A percentile compares a stretch with the other conserved stretches of the same genome.
Conservation (phyloP, 2,329 filamentous ascomycete genomes). For the Alternaria ethzedia region DNA sequence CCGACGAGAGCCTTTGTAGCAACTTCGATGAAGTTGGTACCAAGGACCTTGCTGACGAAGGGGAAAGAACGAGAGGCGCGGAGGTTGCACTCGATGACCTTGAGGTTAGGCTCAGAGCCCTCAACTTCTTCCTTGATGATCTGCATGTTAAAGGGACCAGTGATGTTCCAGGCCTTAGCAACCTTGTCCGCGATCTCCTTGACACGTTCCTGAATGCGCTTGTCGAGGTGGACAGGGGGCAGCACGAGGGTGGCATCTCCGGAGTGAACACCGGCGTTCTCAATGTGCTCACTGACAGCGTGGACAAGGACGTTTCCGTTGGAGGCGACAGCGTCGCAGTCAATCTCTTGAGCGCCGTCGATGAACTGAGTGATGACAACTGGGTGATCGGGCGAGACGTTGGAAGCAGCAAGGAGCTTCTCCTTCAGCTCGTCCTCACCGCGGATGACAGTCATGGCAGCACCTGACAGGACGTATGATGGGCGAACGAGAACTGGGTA, state of each 20-base stretch:
- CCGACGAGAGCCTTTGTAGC: constrained; percentile 91
- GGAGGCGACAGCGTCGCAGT: constrained; percentile 90
- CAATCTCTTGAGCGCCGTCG: constrained; percentile 93
- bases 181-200: constrained; percentile 98
- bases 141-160: constrained; percentile 99
- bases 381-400: constrained; percentile 93
- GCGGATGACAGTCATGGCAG: constrained; percentile 97
- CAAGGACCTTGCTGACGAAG: constrained; percentile 96
- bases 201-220: constrained; percentile 78
- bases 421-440: constrained; percentile 89
- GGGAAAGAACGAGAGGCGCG: constrained; percentile 97
- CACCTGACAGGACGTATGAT: constrained; percentile 93
- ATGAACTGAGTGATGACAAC: constrained; percentile 99
- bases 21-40: constrained; percentile 94
- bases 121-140: constrained; percentile 92
- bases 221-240: constrained; percentile 80
- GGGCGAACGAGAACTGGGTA: constrained; percentile 97
- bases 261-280: constrained; percentile 97
- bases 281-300: constrained; percentile 93
- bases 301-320: constrained; percentile 87
- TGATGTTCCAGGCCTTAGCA: constrained; percentile 95
- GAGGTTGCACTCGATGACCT: constrained; percentile 98
- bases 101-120: constrained; percentile 76
- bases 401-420: constrained; percentile 88
- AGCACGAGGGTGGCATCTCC: constrained; percentile 95